A percentile compares a stretch with the other conserved stretches of the same genome.
phyloP scores from a whole-genome alignment of 1,284 basidiomycete species.

The Ceratobasidium sp. region DNA sequence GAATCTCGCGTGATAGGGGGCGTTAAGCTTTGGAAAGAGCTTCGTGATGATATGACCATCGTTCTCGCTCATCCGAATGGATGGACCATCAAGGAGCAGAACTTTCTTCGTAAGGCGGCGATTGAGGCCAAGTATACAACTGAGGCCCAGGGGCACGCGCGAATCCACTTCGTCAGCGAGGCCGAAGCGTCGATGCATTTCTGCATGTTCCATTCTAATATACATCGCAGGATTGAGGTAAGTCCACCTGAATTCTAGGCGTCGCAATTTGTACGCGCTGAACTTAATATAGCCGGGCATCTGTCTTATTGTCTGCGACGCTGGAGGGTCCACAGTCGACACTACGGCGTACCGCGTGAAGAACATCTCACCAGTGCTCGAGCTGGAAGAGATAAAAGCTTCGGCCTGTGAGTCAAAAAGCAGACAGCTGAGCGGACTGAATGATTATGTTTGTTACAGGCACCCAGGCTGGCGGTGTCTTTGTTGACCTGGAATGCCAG shows the following conservation, averaged over 20 bases:
- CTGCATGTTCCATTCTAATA: conserved; percentile 40
- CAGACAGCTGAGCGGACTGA: neutral
- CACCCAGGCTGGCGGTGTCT: conserved; percentile 45
- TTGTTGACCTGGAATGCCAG: conserved; percentile 42
- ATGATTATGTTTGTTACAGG: conserved; percentile 24
- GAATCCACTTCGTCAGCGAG: conserved; percentile 45
- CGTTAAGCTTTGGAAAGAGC: conserved; percentile 24
- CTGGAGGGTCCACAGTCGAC: conserved; percentile 49
- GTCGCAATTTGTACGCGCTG: no score
- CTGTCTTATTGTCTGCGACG: conserved; percentile 47
- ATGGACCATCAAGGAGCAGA: conserved; percentile 42
- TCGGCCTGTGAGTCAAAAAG: conserved; percentile 40
- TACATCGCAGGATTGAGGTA: conserved; percentile 20
- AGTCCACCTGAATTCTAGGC: neutral
- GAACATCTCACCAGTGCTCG: conserved; percentile 32
- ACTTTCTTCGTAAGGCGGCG: conserved; percentile 43
- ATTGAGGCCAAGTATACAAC: conserved; percentile 28
- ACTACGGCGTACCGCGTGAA: conserved; percentile 47
- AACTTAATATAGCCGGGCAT: conserved; percentile 1
- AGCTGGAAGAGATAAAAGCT: conserved; percentile 42
- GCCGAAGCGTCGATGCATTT: conserved; percentile 49
- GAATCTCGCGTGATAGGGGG: conserved; percentile 39
- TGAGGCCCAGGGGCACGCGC: conserved; percentile 12
- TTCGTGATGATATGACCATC: conserved; percentile 23
- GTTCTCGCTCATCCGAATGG: conserved; percentile 46